Evolutionary conservation across 2,329 filamentous ascomycete species (phyloP), one percentile per base, ranked within the genome.

Genomic region (Fusarium proliferatum): DNA sequence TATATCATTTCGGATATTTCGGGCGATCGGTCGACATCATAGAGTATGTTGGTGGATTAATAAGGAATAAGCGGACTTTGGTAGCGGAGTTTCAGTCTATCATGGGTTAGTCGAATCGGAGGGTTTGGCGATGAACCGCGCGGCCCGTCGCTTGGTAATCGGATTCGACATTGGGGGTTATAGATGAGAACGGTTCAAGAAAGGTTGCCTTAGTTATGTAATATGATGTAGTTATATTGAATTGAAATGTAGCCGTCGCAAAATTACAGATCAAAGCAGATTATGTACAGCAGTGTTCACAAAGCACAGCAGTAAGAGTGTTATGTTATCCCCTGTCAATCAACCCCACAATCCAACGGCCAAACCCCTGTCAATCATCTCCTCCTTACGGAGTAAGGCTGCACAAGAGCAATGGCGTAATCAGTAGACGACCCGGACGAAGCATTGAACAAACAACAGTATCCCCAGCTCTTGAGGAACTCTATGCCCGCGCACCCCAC

Each of bases 11-110:
- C 69, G 65, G 71, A 41, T 33, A 46, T 49, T 28, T 63, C 66
- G 71, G 71, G 67, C 52, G 51, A 48, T 74, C 71, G 70, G 62
- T 42, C 61, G 48, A 38, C 48, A 67, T 74, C 71, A 71, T 60
- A 17, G 63, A 60, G 34, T 48, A 16, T 16, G 13, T 39, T 39
- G 26, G 36, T n/a, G 71, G 69, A 64, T 71, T 65, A 72, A 43
- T 72, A 71, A 72, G 36, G 15, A 23, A 39, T 19, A 26, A 71
- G 55, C 64, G 30, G 68, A 48, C 63, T 61, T 56, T 16, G 26
- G 23, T 66, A 51, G 57, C 64, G 69, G 69, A 73, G 55, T 53
- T 69, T 64, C 17, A 39, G 61, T 64, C 36, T 17, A 41, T 42
- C 51, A 30, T 42, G 41, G 43, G 42, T 23, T 53, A 53, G 42